These are phyloP conservation scores for Colletotrichum liaoningense DNA, from an alignment of 2,329 filamentous ascomycete genomes.

Conservation along the genomic window DNA sequence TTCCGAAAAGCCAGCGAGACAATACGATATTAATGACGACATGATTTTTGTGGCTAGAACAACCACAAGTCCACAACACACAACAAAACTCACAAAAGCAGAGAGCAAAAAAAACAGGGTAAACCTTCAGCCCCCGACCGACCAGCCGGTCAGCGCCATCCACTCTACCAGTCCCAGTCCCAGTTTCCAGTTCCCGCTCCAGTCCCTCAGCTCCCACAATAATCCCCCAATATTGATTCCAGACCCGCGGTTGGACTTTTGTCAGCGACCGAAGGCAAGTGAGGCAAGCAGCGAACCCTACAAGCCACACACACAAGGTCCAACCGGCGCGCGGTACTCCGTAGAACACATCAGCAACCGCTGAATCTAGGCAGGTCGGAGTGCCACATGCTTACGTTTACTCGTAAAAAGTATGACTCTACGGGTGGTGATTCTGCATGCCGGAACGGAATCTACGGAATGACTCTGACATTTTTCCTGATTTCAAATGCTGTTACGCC, in stretches of 20 bases:
- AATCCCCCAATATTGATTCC: too few relatives aligned
- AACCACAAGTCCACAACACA: background rate
- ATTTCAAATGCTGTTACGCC: background rate
- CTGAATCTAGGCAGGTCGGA: background rate
- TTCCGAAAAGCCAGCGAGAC: background rate
- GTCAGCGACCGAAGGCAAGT: background rate
- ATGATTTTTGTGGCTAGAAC: background rate
- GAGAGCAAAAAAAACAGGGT: background rate
- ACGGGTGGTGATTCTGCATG: background rate
- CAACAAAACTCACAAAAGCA: background rate
- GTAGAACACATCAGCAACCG: background rate
- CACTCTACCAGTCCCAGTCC: background rate
- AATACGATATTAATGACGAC: background rate
- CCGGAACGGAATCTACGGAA: background rate
- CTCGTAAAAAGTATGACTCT: constrained; percentile 7
- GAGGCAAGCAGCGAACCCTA: background rate
- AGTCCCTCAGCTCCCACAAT: too few relatives aligned
- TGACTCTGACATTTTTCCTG: constrained; percentile 1
- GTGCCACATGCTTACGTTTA: constrained; percentile 10
- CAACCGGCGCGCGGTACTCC: background rate
- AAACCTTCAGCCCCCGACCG: background rate
- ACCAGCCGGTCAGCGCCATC: background rate
- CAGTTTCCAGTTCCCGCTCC: too few relatives aligned
- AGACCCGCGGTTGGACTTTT: background rate
- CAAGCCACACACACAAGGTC: background rate